Conservation (phyloP, 2,329 filamentous ascomycete genomes). For the Penicillium sp. region DNA sequence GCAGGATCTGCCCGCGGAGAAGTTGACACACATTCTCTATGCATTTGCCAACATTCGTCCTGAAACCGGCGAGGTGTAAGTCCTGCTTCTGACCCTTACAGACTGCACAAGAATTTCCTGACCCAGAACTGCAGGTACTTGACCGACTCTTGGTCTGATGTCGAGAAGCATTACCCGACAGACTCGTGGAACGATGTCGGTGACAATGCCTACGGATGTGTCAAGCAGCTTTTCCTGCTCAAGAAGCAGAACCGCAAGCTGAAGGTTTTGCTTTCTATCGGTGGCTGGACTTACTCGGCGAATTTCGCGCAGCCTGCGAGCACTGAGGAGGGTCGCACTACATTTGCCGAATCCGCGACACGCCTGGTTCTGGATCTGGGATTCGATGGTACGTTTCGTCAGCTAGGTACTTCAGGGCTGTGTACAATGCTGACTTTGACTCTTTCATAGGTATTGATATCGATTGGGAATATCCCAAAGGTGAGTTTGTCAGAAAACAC, state of each 20-base stretch:
- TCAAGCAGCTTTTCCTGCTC: constrained; percentile 73
- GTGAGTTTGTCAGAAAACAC: constrained; percentile 22
- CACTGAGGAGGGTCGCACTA: constrained; percentile 59
- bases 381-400: constrained; percentile 52
- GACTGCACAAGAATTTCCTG: background rate
- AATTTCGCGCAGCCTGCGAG: constrained; percentile 73
- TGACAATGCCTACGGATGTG: constrained; percentile 70
- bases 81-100: background rate
- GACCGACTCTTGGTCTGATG: constrained; percentile 68
- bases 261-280: constrained; percentile 78
- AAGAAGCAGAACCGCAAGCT: constrained; percentile 74
- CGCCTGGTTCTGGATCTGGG: constrained; percentile 76
- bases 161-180: constrained; percentile 65
- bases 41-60: constrained; percentile 83
- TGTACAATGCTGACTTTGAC: constrained; percentile 1
- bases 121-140: constrained; percentile 42
- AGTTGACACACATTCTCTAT: constrained; percentile 90
- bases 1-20: constrained; percentile 75
- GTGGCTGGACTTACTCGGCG: constrained; percentile 74
- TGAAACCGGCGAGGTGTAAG: constrained; percentile 72
- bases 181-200: constrained; percentile 70
- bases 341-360: constrained; percentile 71
- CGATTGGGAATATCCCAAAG: constrained; percentile 51
- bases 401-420: background rate
- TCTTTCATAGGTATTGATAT: constrained; percentile 42